Evolutionary conservation across 2,329 filamentous ascomycete genomes (phyloP).

Genomic region (Bipolaris cookei): DNA sequence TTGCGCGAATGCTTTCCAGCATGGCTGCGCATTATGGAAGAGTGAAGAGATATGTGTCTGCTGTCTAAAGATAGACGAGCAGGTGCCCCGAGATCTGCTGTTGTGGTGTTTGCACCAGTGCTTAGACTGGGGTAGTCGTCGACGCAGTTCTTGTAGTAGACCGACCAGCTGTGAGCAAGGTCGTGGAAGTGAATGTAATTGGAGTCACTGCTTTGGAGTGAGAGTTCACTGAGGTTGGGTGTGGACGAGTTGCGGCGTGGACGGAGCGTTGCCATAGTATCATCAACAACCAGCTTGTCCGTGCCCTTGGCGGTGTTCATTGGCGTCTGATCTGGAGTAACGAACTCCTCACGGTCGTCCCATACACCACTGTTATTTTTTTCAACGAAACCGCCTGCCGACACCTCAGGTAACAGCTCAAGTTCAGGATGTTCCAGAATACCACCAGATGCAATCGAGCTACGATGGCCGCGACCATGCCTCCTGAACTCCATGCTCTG

Average conservation of each 20-base stretch:
- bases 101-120: constrained; percentile 18
- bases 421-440: constrained; percentile 56
- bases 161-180: constrained; percentile 42
- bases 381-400: constrained; percentile 22
- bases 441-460: constrained; percentile 51
- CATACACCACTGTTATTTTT: constrained; percentile 6
- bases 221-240: constrained; percentile 24
- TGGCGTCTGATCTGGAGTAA: not conserved
- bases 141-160: constrained; percentile 46
- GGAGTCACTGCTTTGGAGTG: constrained; percentile 18
- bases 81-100: constrained; percentile 24
- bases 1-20: constrained; percentile 27
- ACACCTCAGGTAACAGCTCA: constrained; percentile 53
- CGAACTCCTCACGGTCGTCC: not conserved
- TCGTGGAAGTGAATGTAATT: constrained; percentile 22
- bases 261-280: constrained; percentile 36
- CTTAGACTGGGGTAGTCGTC: constrained; percentile 36
- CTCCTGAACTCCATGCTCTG: constrained; percentile 48
- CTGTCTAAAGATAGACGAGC: constrained; percentile 30
- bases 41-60: constrained; percentile 20
- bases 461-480: constrained; percentile 54
- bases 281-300: constrained; percentile 21
- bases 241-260: constrained; percentile 32
- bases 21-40: constrained; percentile 22
- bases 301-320: constrained; percentile 16